These are phyloP conservation scores for Suhomyces chickasaworum DNA, from an alignment of 1,139 yeast species.

Conservation along the genomic window DNA sequence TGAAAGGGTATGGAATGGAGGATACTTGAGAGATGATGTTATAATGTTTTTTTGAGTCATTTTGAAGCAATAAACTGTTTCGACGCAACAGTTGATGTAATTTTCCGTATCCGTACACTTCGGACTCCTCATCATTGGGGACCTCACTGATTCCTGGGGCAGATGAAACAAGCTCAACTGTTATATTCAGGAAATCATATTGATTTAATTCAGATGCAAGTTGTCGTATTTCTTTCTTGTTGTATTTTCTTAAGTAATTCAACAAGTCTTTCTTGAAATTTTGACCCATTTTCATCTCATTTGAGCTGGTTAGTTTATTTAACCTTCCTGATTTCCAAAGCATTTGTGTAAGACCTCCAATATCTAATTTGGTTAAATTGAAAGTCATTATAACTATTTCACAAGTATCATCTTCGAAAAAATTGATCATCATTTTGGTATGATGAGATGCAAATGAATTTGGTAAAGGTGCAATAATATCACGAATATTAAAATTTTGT, in stretches of 20 bases:
- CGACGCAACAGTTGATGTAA: constrained; percentile 44
- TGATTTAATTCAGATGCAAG: constrained; percentile 31
- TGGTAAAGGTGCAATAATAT: constrained; percentile 37
- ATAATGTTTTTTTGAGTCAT: constrained; percentile 17
- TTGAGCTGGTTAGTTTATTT: constrained; percentile 7
- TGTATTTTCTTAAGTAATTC: constrained; percentile 47
- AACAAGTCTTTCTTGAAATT: constrained; percentile 41
- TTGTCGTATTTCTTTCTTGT: constrained; percentile 25
- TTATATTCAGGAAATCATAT: constrained; percentile 48
- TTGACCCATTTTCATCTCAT: constrained; percentile 9
- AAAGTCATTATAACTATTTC: constrained; percentile 58
- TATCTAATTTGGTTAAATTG: constrained; percentile 57
- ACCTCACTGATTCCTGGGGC: constrained; percentile 46
- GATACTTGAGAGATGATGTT: constrained; percentile 58
- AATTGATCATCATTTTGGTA: constrained; percentile 65
- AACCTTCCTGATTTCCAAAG: constrained; percentile 62
- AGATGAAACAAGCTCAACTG: constrained; percentile 60
- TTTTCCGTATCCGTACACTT: constrained; percentile 53
- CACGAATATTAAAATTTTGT: constrained; percentile 28
- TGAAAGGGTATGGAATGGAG: constrained; percentile 59
- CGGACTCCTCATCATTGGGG: constrained; percentile 15
- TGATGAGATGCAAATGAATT: constrained; percentile 57
- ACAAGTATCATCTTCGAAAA: constrained; percentile 38
- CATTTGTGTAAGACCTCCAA: constrained; percentile 62
- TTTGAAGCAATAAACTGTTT: constrained; percentile 32